Percentiles rank a stretch among this genome's conserved stretches.
Conservation (phyloP, 2,329 filamentous ascomycete genomes). For the Penicillium polonicum region DNA sequence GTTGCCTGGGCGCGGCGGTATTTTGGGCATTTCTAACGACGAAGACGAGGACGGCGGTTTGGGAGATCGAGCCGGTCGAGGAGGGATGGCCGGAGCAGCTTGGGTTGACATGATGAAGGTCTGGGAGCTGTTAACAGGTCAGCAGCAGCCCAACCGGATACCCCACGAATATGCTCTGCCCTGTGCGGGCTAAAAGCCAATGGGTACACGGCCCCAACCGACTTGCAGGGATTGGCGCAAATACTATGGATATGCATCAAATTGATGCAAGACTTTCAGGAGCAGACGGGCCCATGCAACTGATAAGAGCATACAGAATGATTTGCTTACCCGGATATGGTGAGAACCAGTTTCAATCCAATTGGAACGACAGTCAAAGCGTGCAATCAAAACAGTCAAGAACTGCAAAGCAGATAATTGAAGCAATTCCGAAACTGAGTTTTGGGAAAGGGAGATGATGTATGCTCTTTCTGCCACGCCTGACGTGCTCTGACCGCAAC, state of each 20-base stretch:
- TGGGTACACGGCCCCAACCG: background rate
- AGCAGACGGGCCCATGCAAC: background rate
- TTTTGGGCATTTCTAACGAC: constrained; percentile 60
- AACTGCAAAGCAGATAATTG: constrained; percentile 12
- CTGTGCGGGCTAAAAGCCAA: background rate
- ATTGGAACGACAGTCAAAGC: constrained; percentile 8
- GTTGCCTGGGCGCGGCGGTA: constrained; percentile 72
- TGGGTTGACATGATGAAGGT: constrained; percentile 40
- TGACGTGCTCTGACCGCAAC: constrained; percentile 37
- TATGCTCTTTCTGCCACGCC: constrained; percentile 38
- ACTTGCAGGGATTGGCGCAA: constrained; percentile 2
- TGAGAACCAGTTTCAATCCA: constrained; percentile 5
- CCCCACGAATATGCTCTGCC: background rate
- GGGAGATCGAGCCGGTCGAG: constrained; percentile 58
- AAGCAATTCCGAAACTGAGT: constrained; percentile 14
- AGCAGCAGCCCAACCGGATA: constrained; percentile 16
- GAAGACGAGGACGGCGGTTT: constrained; percentile 41
- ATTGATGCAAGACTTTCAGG: background rate
- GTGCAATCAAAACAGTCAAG: constrained; percentile 1
- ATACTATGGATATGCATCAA: constrained; percentile 1
- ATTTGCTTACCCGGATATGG: constrained; percentile 25
- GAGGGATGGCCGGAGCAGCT: constrained; percentile 59
- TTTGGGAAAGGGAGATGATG: constrained; percentile 29
- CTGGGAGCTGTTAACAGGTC: constrained; percentile 7
- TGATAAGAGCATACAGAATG: constrained; percentile 17